phyloP scores from a whole-genome alignment of 768 basidiomycete species.

The Boletus vermiculosoides region DNA sequence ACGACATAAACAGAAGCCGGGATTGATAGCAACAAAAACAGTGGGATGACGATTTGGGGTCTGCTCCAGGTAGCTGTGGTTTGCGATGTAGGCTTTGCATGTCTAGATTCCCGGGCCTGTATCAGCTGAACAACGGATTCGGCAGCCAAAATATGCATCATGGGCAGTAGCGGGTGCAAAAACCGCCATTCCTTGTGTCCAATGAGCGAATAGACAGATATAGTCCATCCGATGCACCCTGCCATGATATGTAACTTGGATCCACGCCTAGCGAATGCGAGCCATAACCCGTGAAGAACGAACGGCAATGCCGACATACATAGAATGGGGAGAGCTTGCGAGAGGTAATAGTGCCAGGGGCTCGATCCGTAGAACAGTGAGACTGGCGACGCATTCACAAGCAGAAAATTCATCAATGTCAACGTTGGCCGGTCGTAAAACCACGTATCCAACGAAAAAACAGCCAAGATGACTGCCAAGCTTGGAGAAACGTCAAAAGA shows the following conservation, averaged over 20 bases:
- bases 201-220: conserved; percentile 69
- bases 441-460: conserved; percentile 58
- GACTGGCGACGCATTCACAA: conserved; percentile 78
- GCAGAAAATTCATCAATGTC: conserved; percentile 80
- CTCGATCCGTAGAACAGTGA: conserved; percentile 92
- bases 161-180: conserved; percentile 85
- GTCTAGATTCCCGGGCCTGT: neutral
- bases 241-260: conserved; percentile 45
- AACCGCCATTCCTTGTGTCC: conserved; percentile 99
- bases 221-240: conserved; percentile 56
- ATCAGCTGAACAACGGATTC: conserved; percentile 61
- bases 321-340: conserved; percentile 82
- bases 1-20: conserved; percentile 68
- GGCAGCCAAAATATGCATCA: conserved; percentile 77
- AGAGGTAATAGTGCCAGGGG: conserved; percentile 86
- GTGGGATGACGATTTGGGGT: conserved; percentile 31
- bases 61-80: conserved; percentile 15
- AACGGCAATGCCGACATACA: conserved; percentile 75
- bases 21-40: conserved; percentile 51
- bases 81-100: neutral
- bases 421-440: conserved; percentile 69
- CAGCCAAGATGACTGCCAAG: conserved; percentile 24
- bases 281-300: conserved; percentile 57
- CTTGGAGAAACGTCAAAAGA: conserved; percentile 15
- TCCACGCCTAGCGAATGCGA: conserved; percentile 21